These are phyloP conservation scores for Schizochytrium sp. DNA, from an alignment of 108 stramenopile genomes.

Conservation along the genomic window DNA sequence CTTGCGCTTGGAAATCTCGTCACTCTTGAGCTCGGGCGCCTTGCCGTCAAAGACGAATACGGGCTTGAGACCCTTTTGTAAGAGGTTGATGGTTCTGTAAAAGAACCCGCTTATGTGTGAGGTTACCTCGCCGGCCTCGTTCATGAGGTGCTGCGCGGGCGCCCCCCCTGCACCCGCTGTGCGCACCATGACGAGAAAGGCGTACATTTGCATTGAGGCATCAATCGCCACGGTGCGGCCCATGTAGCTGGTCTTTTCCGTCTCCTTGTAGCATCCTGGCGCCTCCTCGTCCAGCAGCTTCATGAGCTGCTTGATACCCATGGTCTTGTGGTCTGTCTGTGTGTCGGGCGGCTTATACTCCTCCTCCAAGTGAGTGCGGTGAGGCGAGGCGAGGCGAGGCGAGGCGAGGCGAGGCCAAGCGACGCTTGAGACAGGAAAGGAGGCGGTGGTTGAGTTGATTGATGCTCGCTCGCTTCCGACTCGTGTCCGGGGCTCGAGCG, in stretches of 20 bases:
- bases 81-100: constrained; percentile 90
- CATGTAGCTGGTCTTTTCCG: constrained; percentile 4
- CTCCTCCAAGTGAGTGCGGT: too few relatives aligned
- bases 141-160: constrained; percentile 45
- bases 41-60: constrained; percentile 97
- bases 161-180: neutral
- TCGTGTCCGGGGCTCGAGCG: neutral
- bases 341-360: too few relatives aligned
- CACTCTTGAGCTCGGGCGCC: constrained; percentile 86
- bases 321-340: neutral
- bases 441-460: neutral
- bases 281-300: constrained; percentile 47
- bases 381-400: too few relatives aligned
- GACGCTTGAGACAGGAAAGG: too few relatives aligned
- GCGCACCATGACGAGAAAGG: constrained; percentile 59
- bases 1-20: constrained; percentile 80
- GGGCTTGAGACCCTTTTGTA: constrained; percentile 82
- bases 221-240: constrained; percentile 96
- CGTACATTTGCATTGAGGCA: constrained; percentile 97
- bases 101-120: constrained; percentile 97
- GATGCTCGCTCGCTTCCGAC: too few relatives aligned
- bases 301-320: constrained; percentile 57
- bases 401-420: too few relatives aligned
- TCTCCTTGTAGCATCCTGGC: constrained; percentile 47
- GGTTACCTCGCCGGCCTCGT: constrained; percentile 49